A percentile compares a stretch with the other conserved stretches of the same genome.
These are phyloP conservation scores for Holtermannia corniformis DNA, from an alignment of 768 basidiomycete species.

Conservation along the genomic window DNA sequence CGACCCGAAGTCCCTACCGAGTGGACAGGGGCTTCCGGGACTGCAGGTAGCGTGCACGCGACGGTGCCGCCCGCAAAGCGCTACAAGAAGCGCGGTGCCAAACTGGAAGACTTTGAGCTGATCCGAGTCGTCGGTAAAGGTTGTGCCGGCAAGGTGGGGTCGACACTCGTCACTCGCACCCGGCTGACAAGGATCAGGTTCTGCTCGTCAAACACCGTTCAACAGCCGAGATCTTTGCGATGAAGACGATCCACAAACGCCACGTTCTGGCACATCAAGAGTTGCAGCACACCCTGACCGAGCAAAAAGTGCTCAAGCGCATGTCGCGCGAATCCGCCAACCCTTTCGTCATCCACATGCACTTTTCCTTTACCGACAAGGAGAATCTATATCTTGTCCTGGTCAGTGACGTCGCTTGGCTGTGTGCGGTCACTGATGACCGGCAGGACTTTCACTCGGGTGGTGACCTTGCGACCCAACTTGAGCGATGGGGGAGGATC, in stretches of 20 bases:
- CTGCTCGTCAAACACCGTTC: conserved; percentile 75
- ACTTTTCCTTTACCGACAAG: conserved; percentile 97
- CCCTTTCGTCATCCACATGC: conserved; percentile 89
- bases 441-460: conserved; percentile 83
- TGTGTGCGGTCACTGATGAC: neutral
- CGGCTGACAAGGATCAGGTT: conserved; percentile 26
- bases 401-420: conserved; percentile 44
- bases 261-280: conserved; percentile 96
- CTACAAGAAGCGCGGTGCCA: neutral
- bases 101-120: conserved; percentile 87
- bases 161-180: neutral
- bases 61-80: neutral
- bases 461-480: conserved; percentile 93
- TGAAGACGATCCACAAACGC: conserved; percentile 96
- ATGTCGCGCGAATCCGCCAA: conserved; percentile 74
- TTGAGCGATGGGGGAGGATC: conserved; percentile 87
- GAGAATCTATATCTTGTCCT: conserved; percentile 95
- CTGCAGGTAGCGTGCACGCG: neutral
- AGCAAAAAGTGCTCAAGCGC: conserved; percentile 86
- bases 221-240: conserved; percentile 65
- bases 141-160: conserved; percentile 81
- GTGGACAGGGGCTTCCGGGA: neutral
- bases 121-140: conserved; percentile 94
- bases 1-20: neutral
- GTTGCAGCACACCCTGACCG: conserved; percentile 88